These are phyloP conservation scores for Colletotrichum sp. DNA, from an alignment of 2,329 filamentous ascomycete species.

Conservation along the genomic window DNA sequence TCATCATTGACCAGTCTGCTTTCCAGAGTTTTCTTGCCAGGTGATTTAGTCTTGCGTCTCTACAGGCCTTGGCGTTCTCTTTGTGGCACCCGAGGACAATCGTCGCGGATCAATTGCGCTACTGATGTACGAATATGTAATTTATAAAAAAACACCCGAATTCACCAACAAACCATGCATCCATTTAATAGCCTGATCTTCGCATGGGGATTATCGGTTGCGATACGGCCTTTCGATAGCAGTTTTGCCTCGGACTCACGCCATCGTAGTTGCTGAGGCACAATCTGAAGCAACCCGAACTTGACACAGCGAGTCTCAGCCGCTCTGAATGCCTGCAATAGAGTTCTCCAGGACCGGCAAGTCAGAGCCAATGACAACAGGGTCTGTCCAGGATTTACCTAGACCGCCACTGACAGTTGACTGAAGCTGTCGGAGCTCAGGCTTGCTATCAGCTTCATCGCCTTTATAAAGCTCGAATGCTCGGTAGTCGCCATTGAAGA, in stretches of 20 bases:
- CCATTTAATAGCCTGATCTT: neutral
- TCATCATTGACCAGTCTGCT: conserved; percentile 93
- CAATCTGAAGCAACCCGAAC: neutral
- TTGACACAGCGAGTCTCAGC: neutral
- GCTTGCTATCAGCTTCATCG: conserved; percentile 27
- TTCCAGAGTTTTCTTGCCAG: conserved; percentile 95
- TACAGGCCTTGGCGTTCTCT: neutral
- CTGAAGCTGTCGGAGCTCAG: conserved; percentile 50
- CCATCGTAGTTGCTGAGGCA: neutral
- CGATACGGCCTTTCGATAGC: neutral
- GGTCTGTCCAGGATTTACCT: conserved; percentile 37
- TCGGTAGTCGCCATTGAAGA: conserved; percentile 68
- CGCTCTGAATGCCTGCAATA: neutral
- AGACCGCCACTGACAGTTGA: conserved; percentile 37
- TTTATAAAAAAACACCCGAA: neutral
- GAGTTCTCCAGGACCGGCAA: conserved; percentile 31
- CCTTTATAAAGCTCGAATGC: conserved; percentile 59
- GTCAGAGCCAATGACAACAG: conserved; percentile 41
- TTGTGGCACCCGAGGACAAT: neutral
- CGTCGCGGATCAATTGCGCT: neutral
- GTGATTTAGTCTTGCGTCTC: conserved; percentile 35
- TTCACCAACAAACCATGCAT: neutral
- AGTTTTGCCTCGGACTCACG: neutral
- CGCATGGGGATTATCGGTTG: neutral
- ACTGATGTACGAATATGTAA: neutral